Evolutionary conservation across 768 basidiomycete species (phyloP), one percentile per base, ranked within the genome.

Genomic region (Tubosaeta sp.): DNA sequence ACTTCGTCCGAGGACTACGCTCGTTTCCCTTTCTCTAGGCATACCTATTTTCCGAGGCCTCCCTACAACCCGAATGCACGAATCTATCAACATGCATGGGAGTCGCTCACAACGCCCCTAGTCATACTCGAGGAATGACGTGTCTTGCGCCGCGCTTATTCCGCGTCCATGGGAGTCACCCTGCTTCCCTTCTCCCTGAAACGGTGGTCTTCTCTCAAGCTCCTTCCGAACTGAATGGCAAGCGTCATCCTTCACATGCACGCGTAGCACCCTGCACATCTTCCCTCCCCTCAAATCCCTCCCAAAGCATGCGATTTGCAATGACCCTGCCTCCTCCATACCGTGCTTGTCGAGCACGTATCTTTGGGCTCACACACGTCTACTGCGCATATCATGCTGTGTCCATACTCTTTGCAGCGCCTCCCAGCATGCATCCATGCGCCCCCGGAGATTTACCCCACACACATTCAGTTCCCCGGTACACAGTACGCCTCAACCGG

Each of bases 161-260:
- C 50, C 55, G 37, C 26, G 41, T 42, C 32, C 17, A 46, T 51
- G 46, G 29, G 53, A 54, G 53, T 60, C 55, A 44, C 50, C 43
- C 34, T 46, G 37, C 51, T 65, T 64, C 52, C 31, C 45, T 26
- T 50, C 42, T 31, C 43, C 46, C 48, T 43, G 38, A 41, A 52
- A 65, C 32, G 57, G 52, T 42, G 37, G 12, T 11, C 52, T 56
- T 54, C 49, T 54, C 41, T 22, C 52, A 56, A 52, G 62, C 10
- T 65, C 64, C 61, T 64, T 65, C 63, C 63, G 63, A 52, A 49
- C 43, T 44, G 49, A 55, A 46, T 37, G 48, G 43, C 46, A 55
- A 63, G 53, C 53, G 53, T 45, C 49, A 27, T 43, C 51, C 37
- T 43, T 53, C 50, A 46, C 57, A 51, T 54, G 55, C 22, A 8